Evolutionary conservation across 176 grass and related monocot genomes (phyloP).

Genomic region (Rhynchospora breviuscula): DNA sequence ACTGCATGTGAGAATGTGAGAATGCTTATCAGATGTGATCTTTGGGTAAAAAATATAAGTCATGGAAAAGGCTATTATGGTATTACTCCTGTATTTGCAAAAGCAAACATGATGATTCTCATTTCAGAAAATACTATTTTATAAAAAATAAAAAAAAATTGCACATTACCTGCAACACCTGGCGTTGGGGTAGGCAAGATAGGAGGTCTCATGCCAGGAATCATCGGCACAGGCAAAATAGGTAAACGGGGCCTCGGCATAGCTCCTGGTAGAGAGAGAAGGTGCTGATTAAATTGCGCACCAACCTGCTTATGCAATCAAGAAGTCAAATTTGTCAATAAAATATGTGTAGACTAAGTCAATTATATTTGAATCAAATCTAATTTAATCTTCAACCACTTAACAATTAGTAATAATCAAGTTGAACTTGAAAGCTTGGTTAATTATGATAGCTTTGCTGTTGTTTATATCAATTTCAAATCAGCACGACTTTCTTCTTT

Average conservation of each 20-base stretch:
- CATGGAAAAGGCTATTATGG: neutral
- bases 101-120: neutral
- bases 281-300: conserved; percentile 1
- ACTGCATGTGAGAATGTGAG: neutral
- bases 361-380: neutral
- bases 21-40: neutral
- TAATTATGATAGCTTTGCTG: neutral
- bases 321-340: neutral
- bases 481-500: neutral
- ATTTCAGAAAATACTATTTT: neutral
- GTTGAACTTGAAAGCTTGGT: neutral
- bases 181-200: conserved; percentile 14
- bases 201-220: conserved; percentile 24
- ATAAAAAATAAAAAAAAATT: neutral
- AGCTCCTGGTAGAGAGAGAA: conserved; percentile 6
- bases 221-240: conserved; percentile 16
- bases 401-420: conserved; percentile 11
- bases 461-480: neutral
- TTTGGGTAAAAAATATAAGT: neutral
- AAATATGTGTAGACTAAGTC: neutral
- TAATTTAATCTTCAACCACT: neutral
- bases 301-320: neutral
- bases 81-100: neutral
- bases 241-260: conserved; percentile 25
- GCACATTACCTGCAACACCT: conserved; percentile 15